Percentiles rank a stretch among this genome's conserved stretches.
These are phyloP conservation scores for Trichophyton rubrum DNA, from an alignment of 2,329 filamentous ascomycete species.

Conservation along the genomic window DNA sequence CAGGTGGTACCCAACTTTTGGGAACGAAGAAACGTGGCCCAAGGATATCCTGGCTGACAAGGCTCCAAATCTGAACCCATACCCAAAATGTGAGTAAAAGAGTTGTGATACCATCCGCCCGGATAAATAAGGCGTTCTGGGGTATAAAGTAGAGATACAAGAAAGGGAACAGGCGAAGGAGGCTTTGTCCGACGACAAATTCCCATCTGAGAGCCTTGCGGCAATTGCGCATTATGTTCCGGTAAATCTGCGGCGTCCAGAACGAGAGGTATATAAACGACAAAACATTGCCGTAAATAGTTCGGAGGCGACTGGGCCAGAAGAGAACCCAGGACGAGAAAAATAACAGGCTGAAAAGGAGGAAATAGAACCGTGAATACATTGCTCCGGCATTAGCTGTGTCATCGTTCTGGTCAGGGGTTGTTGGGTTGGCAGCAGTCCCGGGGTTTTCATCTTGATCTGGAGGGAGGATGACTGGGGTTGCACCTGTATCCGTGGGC, in stretches of 20 bases:
- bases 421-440: constrained; percentile 26
- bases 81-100: constrained; percentile 60
- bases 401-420: constrained; percentile 24
- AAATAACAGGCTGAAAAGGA: constrained; percentile 46
- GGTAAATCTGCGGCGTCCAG: constrained; percentile 83
- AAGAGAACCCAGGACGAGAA: constrained; percentile 47
- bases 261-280: constrained; percentile 71
- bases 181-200: constrained; percentile 73
- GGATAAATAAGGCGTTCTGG: constrained; percentile 70
- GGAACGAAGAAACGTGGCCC: constrained; percentile 80
- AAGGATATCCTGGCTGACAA: constrained; percentile 72
- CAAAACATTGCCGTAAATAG: constrained; percentile 49
- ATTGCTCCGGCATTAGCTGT: constrained; percentile 43
- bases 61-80: constrained; percentile 68
- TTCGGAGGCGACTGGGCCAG: constrained; percentile 42
- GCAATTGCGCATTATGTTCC: constrained; percentile 83
- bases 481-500: constrained; percentile 36
- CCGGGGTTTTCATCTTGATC: constrained; percentile 39
- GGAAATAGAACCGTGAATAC: constrained; percentile 50
- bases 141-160: constrained; percentile 70
- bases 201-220: constrained; percentile 83
- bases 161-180: constrained; percentile 65
- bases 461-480: constrained; percentile 46
- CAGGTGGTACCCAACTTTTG: constrained; percentile 49
- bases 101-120: constrained; percentile 55